A percentile compares a stretch with the other conserved stretches of the same genome.
phyloP scores from a whole-genome alignment of 83 land plant genomes.

The Picea mariana region DNA sequence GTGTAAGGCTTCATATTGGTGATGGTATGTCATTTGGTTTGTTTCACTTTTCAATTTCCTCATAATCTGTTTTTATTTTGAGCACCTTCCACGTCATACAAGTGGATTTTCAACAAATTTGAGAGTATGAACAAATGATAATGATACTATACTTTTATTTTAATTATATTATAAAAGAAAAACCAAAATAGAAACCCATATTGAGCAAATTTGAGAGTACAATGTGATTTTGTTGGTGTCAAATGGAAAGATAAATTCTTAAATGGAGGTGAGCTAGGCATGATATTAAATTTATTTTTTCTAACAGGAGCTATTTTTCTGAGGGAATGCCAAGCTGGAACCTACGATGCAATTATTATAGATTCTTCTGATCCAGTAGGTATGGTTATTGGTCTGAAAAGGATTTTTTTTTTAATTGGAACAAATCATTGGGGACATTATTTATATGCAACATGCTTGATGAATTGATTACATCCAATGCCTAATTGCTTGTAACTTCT shows the following conservation, averaged over 20 bases:
- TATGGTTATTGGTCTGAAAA: slow-evolving; percentile 20
- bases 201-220: too few relatives aligned
- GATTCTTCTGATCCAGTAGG: slow-evolving; percentile 99
- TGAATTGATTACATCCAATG: not conserved
- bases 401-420: not conserved
- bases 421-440: not conserved
- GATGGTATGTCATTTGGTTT: slow-evolving; percentile 61
- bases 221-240: too few relatives aligned
- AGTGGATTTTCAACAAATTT: too few relatives aligned
- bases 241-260: too few relatives aligned
- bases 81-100: too few relatives aligned
- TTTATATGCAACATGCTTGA: not conserved
- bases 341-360: slow-evolving; percentile 94
- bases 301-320: slow-evolving; percentile 84
- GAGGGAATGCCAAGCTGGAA: slow-evolving; percentile 71
- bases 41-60: slow-evolving; percentile 4
- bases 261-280: too few relatives aligned
- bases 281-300: too few relatives aligned
- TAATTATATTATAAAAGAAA: too few relatives aligned
- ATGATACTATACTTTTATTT: too few relatives aligned
- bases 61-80: not conserved
- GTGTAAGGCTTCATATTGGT: slow-evolving; percentile 80
- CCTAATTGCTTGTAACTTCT: not conserved
- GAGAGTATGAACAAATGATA: too few relatives aligned
- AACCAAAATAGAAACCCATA: too few relatives aligned